phyloP scores from a whole-genome alignment of 192 early-diverging fungal species.

The Thoreauomyces humboldtii region DNA sequence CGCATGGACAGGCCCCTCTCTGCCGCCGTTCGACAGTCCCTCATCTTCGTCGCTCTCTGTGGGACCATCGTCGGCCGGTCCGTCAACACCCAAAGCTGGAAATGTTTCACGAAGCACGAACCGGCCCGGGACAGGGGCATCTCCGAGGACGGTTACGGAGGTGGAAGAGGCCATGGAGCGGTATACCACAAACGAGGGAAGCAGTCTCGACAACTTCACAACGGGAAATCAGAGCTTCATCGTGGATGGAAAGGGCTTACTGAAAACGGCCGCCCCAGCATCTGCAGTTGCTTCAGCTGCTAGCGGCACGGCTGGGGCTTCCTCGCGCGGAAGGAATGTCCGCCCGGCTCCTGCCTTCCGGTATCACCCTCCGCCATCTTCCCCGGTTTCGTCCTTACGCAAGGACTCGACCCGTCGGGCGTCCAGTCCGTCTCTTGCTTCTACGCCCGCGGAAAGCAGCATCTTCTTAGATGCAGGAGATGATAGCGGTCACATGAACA shows the following conservation, averaged over 20 bases:
- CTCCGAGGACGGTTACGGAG: neutral
- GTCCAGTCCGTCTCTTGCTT: constrained; percentile 13
- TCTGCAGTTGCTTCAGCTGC: neutral
- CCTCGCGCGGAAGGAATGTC: neutral
- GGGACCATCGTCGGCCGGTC: neutral
- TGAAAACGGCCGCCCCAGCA: neutral
- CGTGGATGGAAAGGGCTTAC: constrained; percentile 5
- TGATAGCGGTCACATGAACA: neutral
- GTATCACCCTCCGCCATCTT: neutral
- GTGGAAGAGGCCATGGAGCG: constrained; percentile 1
- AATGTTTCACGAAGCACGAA: no score
- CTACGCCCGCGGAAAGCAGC: neutral
- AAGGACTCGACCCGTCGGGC: constrained; percentile 1
- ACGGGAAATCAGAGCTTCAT: neutral
- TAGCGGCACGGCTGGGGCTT: neutral
- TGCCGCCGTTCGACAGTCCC: constrained; percentile 11
- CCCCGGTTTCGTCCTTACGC: neutral
- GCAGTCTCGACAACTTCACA: neutral
- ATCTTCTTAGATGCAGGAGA: no score
- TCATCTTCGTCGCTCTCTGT: neutral
- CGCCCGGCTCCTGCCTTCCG: neutral
- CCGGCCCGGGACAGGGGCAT: neutral
- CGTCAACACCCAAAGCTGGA: neutral
- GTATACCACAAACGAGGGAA: neutral
- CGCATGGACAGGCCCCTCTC: constrained; percentile 15